phyloP scores from a whole-genome alignment of 1,139 yeast genomes.

The Saccharomyces pastorianus region DNA sequence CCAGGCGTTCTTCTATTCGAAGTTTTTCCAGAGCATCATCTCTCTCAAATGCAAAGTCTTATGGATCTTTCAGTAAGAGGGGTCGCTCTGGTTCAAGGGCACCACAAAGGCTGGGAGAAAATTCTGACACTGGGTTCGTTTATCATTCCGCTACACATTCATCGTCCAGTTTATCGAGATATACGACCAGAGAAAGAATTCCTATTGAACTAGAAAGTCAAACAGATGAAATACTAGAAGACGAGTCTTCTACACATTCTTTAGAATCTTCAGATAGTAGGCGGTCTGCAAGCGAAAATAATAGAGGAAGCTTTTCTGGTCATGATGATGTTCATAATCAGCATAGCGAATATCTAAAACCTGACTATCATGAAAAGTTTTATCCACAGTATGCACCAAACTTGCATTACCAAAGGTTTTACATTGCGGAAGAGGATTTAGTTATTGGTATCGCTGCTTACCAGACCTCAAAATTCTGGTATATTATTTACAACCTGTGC shows the following conservation, averaged over 20 bases:
- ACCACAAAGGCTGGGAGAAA: neutral
- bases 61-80: conserved; percentile 2
- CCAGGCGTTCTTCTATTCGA: conserved; percentile 24
- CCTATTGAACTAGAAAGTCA: conserved; percentile 34
- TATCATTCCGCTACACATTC: conserved; percentile 26
- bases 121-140: neutral
- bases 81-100: conserved; percentile 2
- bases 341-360: conserved; percentile 29
- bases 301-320: conserved; percentile 17
- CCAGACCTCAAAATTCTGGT: conserved; percentile 43
- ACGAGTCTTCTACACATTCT: conserved; percentile 16
- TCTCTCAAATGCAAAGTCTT: conserved; percentile 3
- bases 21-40: conserved; percentile 14
- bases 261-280: conserved; percentile 8
- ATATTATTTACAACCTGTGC: conserved; percentile 43
- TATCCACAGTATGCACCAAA: conserved; percentile 39
- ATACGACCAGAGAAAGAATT: conserved; percentile 40
- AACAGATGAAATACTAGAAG: conserved; percentile 19
- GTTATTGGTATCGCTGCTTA: conserved; percentile 93
- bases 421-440: conserved; percentile 90
- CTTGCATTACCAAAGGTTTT: conserved; percentile 64
- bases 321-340: conserved; percentile 23
- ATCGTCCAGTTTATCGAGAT: conserved; percentile 31
- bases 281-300: conserved; percentile 17
- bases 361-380: conserved; percentile 37